These are phyloP conservation scores for Paecilomyces sp. DNA, from an alignment of 2,329 filamentous ascomycete species.

Conservation along the genomic window DNA sequence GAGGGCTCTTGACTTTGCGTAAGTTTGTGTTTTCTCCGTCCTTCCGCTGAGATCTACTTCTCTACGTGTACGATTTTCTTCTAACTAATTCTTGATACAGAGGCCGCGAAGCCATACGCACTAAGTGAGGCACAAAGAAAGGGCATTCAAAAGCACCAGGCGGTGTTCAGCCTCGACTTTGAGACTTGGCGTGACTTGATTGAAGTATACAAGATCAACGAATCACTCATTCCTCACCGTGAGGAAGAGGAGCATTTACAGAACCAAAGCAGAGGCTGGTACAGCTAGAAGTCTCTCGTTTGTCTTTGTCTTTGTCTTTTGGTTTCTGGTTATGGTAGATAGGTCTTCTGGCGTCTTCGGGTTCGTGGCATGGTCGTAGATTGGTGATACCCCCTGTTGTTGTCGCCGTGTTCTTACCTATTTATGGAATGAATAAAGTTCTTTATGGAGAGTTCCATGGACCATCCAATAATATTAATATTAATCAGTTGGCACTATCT, in stretches of 20 bases:
- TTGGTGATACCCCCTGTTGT: slow-evolving; percentile 1
- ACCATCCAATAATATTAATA: not conserved
- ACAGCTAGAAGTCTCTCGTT: slow-evolving; percentile 39
- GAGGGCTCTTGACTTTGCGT: slow-evolving; percentile 74
- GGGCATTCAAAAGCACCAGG: slow-evolving; percentile 66
- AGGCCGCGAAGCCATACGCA: slow-evolving; percentile 39
- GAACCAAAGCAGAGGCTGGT: slow-evolving; percentile 56
- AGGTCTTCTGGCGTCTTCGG: not conserved
- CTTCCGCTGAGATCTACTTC: not conserved
- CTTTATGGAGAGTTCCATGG: not conserved
- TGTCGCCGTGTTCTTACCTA: not conserved
- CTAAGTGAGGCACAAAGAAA: slow-evolving; percentile 42
- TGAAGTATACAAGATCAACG: slow-evolving; percentile 64
- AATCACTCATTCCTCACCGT: slow-evolving; percentile 79
- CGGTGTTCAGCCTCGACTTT: slow-evolving; percentile 83
- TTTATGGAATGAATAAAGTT: not conserved
- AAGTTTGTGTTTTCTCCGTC: slow-evolving; percentile 33
- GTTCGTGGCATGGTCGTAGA: not conserved
- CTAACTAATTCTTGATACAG: slow-evolving; percentile 22
- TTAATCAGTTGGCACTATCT: not conserved
- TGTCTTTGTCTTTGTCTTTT: not conserved
- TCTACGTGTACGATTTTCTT: slow-evolving; percentile 3
- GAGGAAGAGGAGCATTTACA: slow-evolving; percentile 53
- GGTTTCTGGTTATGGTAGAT: not conserved
- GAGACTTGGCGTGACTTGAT: slow-evolving; percentile 74